Percentiles rank a stretch among this genome's conserved stretches.
Conservation (phyloP, 345 rosid genomes). For the Limnanthes douglasii region DNA sequence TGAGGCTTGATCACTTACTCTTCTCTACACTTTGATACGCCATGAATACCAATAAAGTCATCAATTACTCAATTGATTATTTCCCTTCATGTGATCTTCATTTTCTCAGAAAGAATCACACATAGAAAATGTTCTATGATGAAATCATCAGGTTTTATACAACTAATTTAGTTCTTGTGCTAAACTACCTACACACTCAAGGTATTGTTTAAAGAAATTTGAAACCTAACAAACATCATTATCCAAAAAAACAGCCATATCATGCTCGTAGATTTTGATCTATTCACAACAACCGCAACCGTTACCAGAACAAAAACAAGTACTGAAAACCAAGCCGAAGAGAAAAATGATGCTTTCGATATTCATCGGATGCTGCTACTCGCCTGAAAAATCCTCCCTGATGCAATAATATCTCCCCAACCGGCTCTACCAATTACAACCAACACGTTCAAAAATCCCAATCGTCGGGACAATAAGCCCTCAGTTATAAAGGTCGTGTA, state of each 20-base stretch:
- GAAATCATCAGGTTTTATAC: conserved; percentile 79
- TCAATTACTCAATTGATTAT: conserved; percentile 79
- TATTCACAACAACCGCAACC: conserved; percentile 26
- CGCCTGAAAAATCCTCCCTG: conserved; percentile 15
- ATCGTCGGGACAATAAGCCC: conserved; percentile 97
- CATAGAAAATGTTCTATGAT: conserved; percentile 66
- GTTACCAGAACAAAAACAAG: conserved; percentile 6
- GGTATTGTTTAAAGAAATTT: conserved; percentile 78
- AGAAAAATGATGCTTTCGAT: conserved; percentile 12
- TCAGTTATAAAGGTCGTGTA: no score
- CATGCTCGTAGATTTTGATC: conserved; percentile 93
- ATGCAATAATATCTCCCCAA: conserved; percentile 9
- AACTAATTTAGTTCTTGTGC: conserved; percentile 66
- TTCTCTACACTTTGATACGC: conserved; percentile 60
- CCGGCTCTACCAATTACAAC: conserved; percentile 6
- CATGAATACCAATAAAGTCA: conserved; percentile 43
- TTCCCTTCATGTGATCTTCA: conserved; percentile 64
- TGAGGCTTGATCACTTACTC: conserved; percentile 49
- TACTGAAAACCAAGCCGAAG: not conserved
- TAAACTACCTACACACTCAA: conserved; percentile 54
- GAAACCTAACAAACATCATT: conserved; percentile 78
- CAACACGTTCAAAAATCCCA: conserved; percentile 27
- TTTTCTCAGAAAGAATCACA: conserved; percentile 40
- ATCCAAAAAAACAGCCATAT: conserved; percentile 76
- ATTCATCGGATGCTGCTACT: conserved; percentile 22